Base-by-base conservation (phyloP, 2,329 filamentous ascomycete genomes). In the Fusarium verticillioides region DNA sequence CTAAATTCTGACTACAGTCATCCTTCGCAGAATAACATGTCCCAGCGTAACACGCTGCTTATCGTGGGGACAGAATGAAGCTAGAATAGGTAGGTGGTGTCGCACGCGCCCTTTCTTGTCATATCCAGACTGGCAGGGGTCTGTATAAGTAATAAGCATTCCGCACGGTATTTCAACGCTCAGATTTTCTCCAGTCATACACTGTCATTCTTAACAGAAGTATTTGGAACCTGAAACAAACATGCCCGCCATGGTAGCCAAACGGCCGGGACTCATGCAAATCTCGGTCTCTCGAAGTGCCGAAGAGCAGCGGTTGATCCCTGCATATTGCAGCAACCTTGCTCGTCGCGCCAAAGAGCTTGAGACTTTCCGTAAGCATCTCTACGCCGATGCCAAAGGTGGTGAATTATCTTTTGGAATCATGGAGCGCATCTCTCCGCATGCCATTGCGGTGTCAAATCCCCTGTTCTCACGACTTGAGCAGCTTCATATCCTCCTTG, bases 231-330 rank as follows among this genome's bases (percentile, higher is more conserved):
- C 4, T 19, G 30, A 34, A 34, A 19, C 7, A 19, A 19, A 34
- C 15, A 71, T 67, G 67, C 57, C 69, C n/a, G 44, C 69, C 21
- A 72, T 66, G 60, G 19, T 15, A 7, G 18, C n/a, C 5, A 57
- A 56, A 21, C 26, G 28, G 9, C 69, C 60, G 15, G 64, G 46
- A 32, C 69, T 72, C 21, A 26, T 72, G 26, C 70, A 72, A 28
- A 37, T 72, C 30, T 72, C 70, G 28, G 60, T 72, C 32, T 69
- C 70, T 3, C 69, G 69, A 40, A 72, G 69, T 54, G 26, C 30
- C 10, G 46, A 72, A n/a, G 69, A 72, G 52, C 49, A 52, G 12
- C 23, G 43, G 30, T 16, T 72, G 5, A 60, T 72, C n/a, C 70
- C 69, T 6, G 70, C 70, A 7, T 52, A 69, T 15, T 50, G 54